phyloP scores from a whole-genome alignment of 352 stramenopile genomes.

The Achlya hypogyna region DNA sequence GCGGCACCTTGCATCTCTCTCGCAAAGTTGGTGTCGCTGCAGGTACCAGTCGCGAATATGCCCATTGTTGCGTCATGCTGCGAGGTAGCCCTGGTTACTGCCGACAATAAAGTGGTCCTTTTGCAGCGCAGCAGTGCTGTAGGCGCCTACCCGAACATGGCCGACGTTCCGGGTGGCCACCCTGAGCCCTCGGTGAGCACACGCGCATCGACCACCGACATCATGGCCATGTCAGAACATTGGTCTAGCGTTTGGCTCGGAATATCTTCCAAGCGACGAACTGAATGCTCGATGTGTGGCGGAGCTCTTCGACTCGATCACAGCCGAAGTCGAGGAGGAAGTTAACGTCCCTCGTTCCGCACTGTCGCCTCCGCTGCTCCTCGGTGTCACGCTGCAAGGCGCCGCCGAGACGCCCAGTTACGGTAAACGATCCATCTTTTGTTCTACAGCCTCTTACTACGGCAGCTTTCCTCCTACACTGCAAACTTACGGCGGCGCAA shows the following conservation, averaged over 20 bases:
- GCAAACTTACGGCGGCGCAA: not conserved
- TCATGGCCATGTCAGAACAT: not conserved
- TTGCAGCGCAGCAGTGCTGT: conserved; percentile 55
- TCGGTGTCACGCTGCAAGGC: conserved; percentile 61
- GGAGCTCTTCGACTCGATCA: conserved; percentile 65
- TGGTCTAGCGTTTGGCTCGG: not conserved
- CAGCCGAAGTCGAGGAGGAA: conserved; percentile 67
- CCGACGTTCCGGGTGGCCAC: conserved; percentile 70
- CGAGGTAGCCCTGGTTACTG: conserved; percentile 41
- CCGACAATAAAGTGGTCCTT: conserved; percentile 47
- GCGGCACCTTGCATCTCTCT: conserved; percentile 38
- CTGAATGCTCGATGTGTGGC: conserved; percentile 9
- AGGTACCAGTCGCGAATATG: not conserved
- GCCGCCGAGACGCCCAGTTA: conserved; percentile 71
- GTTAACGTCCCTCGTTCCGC: conserved; percentile 44
- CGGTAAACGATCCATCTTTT: too few species aligned
- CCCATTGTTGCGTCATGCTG: not conserved
- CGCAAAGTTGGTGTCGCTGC: conserved; percentile 72
- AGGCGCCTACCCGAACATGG: conserved; percentile 61
- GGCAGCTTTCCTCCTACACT: too few species aligned
- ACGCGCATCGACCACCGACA: not conserved
- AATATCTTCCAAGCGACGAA: not conserved
- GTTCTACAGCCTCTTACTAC: not conserved
- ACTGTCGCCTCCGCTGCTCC: conserved; percentile 38
- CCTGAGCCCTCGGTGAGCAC: conserved; percentile 44